Base-by-base conservation (phyloP, 192 early-diverging fungal species). In the Funneliformis mosseae region DNA sequence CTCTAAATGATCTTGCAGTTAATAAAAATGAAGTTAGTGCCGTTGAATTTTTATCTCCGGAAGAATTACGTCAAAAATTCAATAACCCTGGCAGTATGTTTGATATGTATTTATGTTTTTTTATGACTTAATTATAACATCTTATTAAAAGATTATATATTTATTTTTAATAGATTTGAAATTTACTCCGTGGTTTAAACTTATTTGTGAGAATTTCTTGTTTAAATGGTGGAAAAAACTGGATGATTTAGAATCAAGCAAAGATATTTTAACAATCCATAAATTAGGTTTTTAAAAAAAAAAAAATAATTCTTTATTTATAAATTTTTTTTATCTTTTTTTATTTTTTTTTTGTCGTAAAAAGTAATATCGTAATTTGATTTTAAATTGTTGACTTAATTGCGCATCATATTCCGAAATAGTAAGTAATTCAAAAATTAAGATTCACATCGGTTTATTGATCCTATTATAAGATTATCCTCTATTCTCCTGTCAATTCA, bases 171-270 rank as follows among this genome's bases (percentile, higher is more conserved):
- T 80, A 93, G 89, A 85, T 60, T 88, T 93, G 39, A 87, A 91
- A 76, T 84, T 98, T 71, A 99, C 98, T 3, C 98, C 98, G 66
- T 99, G 98, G 98, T 99, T 99, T 83, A 90, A 91, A 78, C 84
- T 99, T 55, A 99, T 99, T 80, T 95, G 93, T 72, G 89, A 94
- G 27, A 92, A 91, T 80, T 99, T 97, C 82, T 83, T 99, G 82
- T 99, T 96, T 89, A 91, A 92, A 79, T 99, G 98, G 98, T 99
- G 98, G 98, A 92, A 91, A 78, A 88, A 92, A 42, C 88, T 99
- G 82, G 77, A 38, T 67, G 68, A 78, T 33, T 28, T 78, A 8
- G 23, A 66, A n/a, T 25, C 38, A 33, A 28, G 28, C 43, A 68
- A 68, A 68, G 64, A 78, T 38, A 14, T 28, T 50, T 21, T 10